Base-by-base conservation (phyloP, 148 eudicot species). In the Rhododendron ferrugineum region DNA sequence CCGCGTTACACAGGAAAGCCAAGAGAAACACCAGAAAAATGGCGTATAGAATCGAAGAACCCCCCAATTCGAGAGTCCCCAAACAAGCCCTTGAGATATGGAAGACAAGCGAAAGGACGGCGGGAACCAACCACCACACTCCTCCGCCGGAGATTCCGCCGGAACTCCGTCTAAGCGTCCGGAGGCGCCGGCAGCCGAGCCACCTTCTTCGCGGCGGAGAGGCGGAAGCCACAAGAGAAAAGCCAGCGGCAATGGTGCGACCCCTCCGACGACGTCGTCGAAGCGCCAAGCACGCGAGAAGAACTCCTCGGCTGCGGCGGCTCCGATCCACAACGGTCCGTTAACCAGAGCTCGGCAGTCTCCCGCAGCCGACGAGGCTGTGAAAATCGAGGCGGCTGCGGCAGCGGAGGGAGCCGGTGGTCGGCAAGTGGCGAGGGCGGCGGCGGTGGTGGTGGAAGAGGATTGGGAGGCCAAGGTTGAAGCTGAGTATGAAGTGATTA, bases 241-340 rank as follows among this genome's bases (percentile, higher is more conserved):
- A 90, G 90, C 75, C 7, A 70, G 75, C 5, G 84, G 68, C 70
- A 76, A 82, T 26, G 87, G 85, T 47, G 79, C 91, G 52, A 82
- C 87, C 49, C 54, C 96, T 1, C 89, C 88, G 1, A 34, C 91
- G 34, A 78, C 90, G 70, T 92, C 94, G 11, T 89, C 93, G n/a
- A 94, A 96, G 88, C 93, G 98, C 14, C 94, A 92, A 75, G 88
- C 93, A 37, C 91, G 98, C 0, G 98, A 96, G 84, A 92, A 93
- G 89, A 54, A 16, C 60, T 16, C 60, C 60, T 89, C 90, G 2
- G 86, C 91, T 15, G 90, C 94, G 37, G 90, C 92, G 56, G 90
- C 91, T 79, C 91, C 94, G 94, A 91, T 90, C 89, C 95, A 96
- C 91, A 93, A 91, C 85, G 98, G 98, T 26, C 98, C 98, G 60